Evolutionary conservation across 257 asterid species (phyloP), one percentile per base, ranked within the genome.

Genomic region (Agastache rugosa): DNA sequence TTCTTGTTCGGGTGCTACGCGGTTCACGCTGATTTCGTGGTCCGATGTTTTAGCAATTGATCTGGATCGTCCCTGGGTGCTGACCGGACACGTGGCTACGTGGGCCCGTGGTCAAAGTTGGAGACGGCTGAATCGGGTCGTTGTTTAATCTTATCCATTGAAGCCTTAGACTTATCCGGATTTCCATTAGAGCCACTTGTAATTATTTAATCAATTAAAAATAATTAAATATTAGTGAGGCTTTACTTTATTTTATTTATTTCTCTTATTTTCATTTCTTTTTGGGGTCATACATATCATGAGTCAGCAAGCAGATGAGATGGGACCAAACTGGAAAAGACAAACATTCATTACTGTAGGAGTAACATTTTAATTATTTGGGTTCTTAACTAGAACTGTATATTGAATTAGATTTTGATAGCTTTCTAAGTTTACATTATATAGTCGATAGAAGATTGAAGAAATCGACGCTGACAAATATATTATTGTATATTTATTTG

Each of bases 61-160:
- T 71, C 79, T 0, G 22, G 68, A 60, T 34, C 69, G 39, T 42
- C 34, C 34, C 4, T 29, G 4, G 34, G 34, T 29, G 34, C 2
- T 6, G 71, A 53, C 11, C 15, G n/a, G 8, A 66, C 50, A 81
- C 84, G 79, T 71, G 80, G 72, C 34, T 68, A 20, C 6, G 35
- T 51, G 45, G 63, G 68, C 77, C 39, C 17, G 23, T 27, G 23
- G 81, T 79, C 85, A 81, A 75, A 56, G 67, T 2, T 7, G 79
- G 77, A 44, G 55, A 73, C 70, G 81, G 72, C 71, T 67, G 79
- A 76, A 15, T 50, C 79, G 85, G 84, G 80, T 60, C 81, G n/a
- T 20, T 22, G 39, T 74, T 75, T 45, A 27, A 56, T 62, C 85
- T 83, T 83, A 80, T 85, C 89, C 89, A 48, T 75, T 23, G 47